These are phyloP conservation scores for Tylopilus sp. DNA, from an alignment of 1,284 basidiomycete genomes.

Conservation along the genomic window DNA sequence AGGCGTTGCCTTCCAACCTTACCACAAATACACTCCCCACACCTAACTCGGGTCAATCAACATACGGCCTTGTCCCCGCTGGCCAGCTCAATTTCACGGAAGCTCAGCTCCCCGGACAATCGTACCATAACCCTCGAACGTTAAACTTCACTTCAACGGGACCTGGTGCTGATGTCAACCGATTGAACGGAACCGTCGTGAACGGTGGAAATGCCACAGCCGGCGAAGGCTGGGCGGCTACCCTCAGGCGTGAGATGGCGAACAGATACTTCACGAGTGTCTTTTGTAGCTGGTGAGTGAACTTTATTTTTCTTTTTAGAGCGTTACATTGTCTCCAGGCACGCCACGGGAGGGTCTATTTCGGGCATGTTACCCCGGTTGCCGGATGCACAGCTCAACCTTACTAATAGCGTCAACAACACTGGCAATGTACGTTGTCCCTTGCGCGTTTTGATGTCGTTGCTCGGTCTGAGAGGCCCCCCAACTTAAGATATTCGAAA, in stretches of 20 bases:
- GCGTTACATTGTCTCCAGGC: constrained; percentile 39
- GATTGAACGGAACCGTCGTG: constrained; percentile 55
- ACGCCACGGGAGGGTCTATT: constrained; percentile 80
- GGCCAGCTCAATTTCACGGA: constrained; percentile 75
- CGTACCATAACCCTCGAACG: constrained; percentile 37
- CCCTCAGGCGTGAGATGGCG: constrained; percentile 67
- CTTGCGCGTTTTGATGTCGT: background rate
- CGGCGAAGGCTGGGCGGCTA: constrained; percentile 65
- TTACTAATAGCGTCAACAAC: constrained; percentile 65
- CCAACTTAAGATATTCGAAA: constrained; percentile 78
- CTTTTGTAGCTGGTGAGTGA: constrained; percentile 81
- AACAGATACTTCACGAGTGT: constrained; percentile 81
- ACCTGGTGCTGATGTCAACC: constrained; percentile 57
- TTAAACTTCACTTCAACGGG: constrained; percentile 54
- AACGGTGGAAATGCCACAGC: constrained; percentile 68
- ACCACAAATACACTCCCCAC: constrained; percentile 50
- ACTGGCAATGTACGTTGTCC: constrained; percentile 60
- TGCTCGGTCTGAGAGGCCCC: background rate
- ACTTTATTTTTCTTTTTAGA: constrained; percentile 5
- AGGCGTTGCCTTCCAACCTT: constrained; percentile 66
- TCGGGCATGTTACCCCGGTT: constrained; percentile 64
- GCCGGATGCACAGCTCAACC: constrained; percentile 68
- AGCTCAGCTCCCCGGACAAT: constrained; percentile 65
- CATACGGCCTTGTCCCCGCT: constrained; percentile 65
- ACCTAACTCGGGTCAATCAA: constrained; percentile 47